Conservation (phyloP, 148 eudicot genomes). For the Cornus suecica region DNA sequence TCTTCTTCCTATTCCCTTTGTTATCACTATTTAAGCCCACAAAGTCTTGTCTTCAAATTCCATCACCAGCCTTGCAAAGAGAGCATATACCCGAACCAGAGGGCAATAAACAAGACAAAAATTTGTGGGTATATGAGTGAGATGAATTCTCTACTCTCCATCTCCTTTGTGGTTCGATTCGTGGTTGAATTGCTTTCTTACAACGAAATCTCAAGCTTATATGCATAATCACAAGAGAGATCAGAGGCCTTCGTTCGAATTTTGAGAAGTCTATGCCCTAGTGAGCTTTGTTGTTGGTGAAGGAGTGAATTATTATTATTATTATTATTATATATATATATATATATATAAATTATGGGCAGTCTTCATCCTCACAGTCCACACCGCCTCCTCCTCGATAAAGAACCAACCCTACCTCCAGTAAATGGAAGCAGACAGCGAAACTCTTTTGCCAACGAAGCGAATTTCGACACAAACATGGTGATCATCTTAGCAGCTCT, state of each 20-base stretch:
- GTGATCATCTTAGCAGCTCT: conserved; percentile 43
- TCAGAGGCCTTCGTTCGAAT: background rate
- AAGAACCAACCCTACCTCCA: conserved; percentile 1
- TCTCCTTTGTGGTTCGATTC: conserved; percentile 37
- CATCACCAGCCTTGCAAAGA: background rate
- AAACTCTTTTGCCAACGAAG: conserved; percentile 10
- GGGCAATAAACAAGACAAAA: background rate
- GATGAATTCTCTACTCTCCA: conserved; percentile 26
- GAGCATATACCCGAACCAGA: background rate
- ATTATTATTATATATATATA: no score
- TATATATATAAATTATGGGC: background rate
- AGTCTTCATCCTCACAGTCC: conserved; percentile 9
- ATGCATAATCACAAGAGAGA: background rate
- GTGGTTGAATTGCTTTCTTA: background rate
- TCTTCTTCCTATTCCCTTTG: background rate
- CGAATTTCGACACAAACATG: conserved; percentile 50
- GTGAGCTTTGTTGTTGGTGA: background rate
- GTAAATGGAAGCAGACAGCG: background rate
- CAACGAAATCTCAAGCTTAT: conserved; percentile 1
- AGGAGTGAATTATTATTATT: background rate
- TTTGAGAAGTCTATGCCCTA: background rate
- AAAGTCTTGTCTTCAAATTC: background rate
- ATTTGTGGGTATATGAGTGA: background rate
- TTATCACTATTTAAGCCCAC: no score
- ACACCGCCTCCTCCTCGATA: conserved; percentile 19